These are phyloP conservation scores for Daedaleopsis sinensis DNA, from an alignment of 768 basidiomycete genomes.

Conservation along the genomic window DNA sequence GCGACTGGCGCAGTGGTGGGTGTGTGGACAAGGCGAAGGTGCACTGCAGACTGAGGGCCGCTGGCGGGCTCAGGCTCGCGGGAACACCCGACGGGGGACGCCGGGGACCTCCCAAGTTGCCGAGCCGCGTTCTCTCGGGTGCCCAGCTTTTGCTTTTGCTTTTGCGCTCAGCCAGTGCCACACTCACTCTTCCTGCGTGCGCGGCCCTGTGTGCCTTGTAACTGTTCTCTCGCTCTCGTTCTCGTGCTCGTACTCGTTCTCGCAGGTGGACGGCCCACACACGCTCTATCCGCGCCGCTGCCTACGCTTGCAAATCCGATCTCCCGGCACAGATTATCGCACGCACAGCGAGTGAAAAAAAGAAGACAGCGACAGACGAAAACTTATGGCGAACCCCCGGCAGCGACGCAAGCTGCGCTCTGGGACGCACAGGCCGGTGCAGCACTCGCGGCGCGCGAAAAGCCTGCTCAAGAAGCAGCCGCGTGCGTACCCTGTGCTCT, in stretches of 20 bases:
- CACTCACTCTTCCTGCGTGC: constrained; percentile 5
- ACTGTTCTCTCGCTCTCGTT: too few species aligned
- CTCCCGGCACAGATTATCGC: constrained; percentile 1
- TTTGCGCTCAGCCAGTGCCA: constrained; percentile 1
- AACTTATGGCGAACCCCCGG: constrained; percentile 93
- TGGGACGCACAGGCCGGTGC: constrained; percentile 69
- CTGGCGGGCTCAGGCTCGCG: constrained; percentile 16
- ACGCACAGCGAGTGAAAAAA: constrained; percentile 8
- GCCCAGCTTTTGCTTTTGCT: too few species aligned
- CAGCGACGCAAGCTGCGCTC: constrained; percentile 88
- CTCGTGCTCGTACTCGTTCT: not conserved
- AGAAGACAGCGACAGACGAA: too few species aligned
- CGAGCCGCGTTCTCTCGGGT: constrained; percentile 3
- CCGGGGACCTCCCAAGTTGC: constrained; percentile 19
- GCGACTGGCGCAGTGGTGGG: not conserved
- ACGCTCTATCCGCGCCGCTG: not conserved
- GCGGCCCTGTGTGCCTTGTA: constrained; percentile 5
- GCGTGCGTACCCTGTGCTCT: constrained; percentile 46
- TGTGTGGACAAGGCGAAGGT: not conserved
- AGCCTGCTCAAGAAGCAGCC: constrained; percentile 79
- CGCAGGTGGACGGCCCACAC: not conserved
- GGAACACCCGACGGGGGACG: constrained; percentile 15
- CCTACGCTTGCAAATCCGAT: constrained; percentile 5
- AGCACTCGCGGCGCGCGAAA: constrained; percentile 75
- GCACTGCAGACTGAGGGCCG: not conserved